These are phyloP conservation scores for Fusarium irregulare DNA, from an alignment of 2,329 filamentous ascomycete species.

Conservation along the genomic window DNA sequence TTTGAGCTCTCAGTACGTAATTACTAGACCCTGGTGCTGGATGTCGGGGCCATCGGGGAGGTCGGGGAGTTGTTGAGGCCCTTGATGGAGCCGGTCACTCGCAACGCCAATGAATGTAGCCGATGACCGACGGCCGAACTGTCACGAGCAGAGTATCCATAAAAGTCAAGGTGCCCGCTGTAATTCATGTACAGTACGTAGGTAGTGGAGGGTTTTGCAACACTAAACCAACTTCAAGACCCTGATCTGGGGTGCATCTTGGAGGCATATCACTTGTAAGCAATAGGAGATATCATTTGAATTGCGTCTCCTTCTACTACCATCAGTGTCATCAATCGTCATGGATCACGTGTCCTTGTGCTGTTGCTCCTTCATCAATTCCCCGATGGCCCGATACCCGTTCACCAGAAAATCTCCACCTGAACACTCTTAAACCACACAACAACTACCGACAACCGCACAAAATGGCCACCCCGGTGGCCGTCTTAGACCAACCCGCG, in stretches of 20 bases:
- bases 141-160: background rate
- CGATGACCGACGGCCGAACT: constrained; percentile 36
- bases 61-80: constrained; percentile 37
- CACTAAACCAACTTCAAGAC: constrained; percentile 24
- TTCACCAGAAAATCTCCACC: constrained; percentile 14
- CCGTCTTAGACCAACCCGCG: constrained; percentile 26
- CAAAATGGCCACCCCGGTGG: constrained; percentile 40
- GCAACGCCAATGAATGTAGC: constrained; percentile 35
- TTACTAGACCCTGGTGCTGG: constrained; percentile 18
- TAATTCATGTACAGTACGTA: constrained; percentile 5
- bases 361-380: background rate
- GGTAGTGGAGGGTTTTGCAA: constrained; percentile 7
- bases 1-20: constrained; percentile 17
- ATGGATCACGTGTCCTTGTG: constrained; percentile 4
- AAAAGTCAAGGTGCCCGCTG: background rate
- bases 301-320: background rate
- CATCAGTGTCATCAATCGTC: background rate
- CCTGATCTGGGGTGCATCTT: background rate
- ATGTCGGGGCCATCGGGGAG: constrained; percentile 39
- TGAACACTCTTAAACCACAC: background rate
- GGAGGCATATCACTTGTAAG: background rate
- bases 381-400: constrained; percentile 36
- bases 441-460: constrained; percentile 36
- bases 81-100: constrained; percentile 17
- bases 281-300: background rate